Evolutionary conservation across 1,284 basidiomycete species (phyloP).

Genomic region (Fomitopsis palustris): DNA sequence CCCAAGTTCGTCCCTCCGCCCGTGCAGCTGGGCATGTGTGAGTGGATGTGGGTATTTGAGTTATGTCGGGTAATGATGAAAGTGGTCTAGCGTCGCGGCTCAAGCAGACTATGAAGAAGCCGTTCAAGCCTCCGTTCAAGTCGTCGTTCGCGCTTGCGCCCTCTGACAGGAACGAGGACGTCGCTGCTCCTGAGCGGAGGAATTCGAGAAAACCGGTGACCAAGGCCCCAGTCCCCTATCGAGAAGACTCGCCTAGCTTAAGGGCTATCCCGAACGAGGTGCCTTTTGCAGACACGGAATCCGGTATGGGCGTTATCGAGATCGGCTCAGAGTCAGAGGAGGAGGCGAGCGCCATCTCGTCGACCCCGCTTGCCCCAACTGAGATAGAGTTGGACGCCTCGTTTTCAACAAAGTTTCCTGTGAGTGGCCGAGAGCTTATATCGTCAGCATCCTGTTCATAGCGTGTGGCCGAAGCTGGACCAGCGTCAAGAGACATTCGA

Average conservation of each 20-base stretch:
- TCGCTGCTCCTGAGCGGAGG: background rate
- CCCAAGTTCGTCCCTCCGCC: background rate
- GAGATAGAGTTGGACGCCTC: conserved; percentile 49
- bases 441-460: background rate
- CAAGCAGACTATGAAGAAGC: conserved; percentile 52
- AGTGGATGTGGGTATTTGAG: conserved; percentile 36
- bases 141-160: conserved; percentile 10
- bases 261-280: background rate
- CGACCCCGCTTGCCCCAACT: conserved; percentile 36
- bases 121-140: conserved; percentile 39
- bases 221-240: background rate
- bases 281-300: background rate
- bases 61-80: conserved; percentile 6
- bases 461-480: conserved; percentile 20
- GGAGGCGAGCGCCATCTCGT: conserved; percentile 18
- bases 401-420: conserved; percentile 60
- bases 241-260: background rate
- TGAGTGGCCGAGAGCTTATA: conserved; percentile 26
- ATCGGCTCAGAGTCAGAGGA: background rate
- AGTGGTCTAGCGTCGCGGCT: conserved; percentile 33
- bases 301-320: background rate
- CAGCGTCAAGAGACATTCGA: conserved; percentile 29
- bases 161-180: background rate
- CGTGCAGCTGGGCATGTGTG: conserved; percentile 12
- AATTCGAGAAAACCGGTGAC: background rate